Conservation (phyloP, 108 stramenopile species). For the Chaetoceros muelleri region DNA sequence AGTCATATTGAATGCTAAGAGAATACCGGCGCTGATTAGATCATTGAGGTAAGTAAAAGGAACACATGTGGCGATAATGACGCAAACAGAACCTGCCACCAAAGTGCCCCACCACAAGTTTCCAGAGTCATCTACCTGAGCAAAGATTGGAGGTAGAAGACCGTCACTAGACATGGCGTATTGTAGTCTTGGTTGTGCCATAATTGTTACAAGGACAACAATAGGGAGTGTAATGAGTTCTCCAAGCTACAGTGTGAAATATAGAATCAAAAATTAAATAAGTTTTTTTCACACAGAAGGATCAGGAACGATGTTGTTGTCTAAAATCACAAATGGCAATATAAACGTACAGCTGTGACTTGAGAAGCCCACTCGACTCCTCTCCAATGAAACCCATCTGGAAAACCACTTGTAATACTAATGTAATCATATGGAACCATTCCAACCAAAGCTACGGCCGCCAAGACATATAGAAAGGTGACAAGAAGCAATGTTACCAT, state of each 20-base stretch:
- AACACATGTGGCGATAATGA: conserved; percentile 30
- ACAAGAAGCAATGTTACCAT: conserved; percentile 43
- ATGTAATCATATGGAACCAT: conserved; percentile 42
- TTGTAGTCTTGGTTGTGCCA: conserved; percentile 42
- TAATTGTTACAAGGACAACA: conserved; percentile 42
- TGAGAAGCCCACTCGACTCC: conserved; percentile 28
- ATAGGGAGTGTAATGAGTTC: conserved; percentile 47
- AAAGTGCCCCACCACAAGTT: conserved; percentile 33
- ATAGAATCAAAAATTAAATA: no score
- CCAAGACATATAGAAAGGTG: conserved; percentile 35
- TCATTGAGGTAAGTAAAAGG: conserved; percentile 32
- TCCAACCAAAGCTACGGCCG: conserved; percentile 48
- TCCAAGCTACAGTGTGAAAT: conserved; percentile 15
- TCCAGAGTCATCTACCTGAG: conserved; percentile 28
- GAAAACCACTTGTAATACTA: conserved; percentile 32
- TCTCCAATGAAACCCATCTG: conserved; percentile 14
- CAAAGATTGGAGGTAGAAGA: conserved; percentile 31
- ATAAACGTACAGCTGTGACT: conserved; percentile 15
- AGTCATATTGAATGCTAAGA: conserved; percentile 17
- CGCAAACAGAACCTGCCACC: conserved; percentile 22
- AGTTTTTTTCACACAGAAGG: neutral
- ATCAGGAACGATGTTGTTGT: neutral
- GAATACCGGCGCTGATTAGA: conserved; percentile 39
- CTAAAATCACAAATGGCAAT: neutral
- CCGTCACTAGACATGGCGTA: conserved; percentile 43